A percentile compares a stretch with the other conserved stretches of the same genome.
These are phyloP conservation scores for Cajanus cajan DNA, from an alignment of 306 rosid species.

Conservation along the genomic window DNA sequence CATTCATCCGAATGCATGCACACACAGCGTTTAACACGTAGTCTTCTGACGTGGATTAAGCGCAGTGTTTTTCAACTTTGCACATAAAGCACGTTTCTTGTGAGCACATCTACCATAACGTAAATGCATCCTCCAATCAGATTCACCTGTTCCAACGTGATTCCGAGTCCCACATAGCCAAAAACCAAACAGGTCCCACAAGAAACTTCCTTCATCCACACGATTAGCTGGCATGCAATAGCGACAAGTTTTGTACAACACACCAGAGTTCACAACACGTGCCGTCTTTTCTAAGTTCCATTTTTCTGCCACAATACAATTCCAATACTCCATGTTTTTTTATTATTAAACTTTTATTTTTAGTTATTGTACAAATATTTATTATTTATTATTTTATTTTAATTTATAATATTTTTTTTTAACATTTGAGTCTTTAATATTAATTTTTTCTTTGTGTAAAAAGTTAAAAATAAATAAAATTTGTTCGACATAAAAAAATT, in stretches of 20 bases:
- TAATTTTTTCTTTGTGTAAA: no score
- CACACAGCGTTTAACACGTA: neutral
- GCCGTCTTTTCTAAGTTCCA: neutral
- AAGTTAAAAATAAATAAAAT: no score
- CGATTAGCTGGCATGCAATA: slow-evolving; percentile 33
- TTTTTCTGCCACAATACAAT: neutral
- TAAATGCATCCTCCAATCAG: slow-evolving; percentile 14
- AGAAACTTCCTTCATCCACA: slow-evolving; percentile 37
- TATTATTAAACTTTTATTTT: no score
- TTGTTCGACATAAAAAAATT: no score
- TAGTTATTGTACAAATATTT: no score
- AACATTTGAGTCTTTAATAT: no score
- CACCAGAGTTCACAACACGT: neutral
- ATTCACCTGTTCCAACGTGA: neutral
- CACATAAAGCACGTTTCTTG: neutral
- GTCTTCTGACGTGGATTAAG: neutral
- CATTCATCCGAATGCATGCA: neutral
- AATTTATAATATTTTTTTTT: no score
- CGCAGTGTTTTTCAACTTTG: no score
- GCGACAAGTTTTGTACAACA: neutral
- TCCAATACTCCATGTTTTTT: no score
- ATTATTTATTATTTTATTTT: no score
- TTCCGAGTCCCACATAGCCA: neutral
- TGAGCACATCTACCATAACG: neutral
- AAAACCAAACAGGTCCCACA: neutral